Conservation (phyloP, 2,329 filamentous ascomycete genomes). For the Pyrenophora graminea region DNA sequence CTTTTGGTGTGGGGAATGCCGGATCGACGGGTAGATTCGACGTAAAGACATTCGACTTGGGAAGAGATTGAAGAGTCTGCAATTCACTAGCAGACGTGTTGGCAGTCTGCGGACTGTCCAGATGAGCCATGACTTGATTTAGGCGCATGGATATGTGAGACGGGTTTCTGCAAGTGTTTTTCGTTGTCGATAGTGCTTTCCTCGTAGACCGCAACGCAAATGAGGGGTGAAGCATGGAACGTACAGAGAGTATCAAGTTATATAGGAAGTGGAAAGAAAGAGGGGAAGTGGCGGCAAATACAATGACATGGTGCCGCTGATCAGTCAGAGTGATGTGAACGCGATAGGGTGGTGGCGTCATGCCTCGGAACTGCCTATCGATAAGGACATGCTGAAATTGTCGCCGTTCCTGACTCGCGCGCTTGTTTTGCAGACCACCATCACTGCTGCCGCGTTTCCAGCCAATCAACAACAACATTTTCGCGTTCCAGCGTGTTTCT, state of each 20-base stretch:
- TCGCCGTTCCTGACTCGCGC: constrained; percentile 25
- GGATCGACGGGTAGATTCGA: constrained; percentile 74
- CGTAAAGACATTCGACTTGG: constrained; percentile 69
- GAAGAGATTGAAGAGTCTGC: constrained; percentile 56
- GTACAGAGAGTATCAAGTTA: neutral
- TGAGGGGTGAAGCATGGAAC: constrained; percentile 25
- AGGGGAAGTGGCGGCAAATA: constrained; percentile 18
- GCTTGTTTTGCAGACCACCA: neutral
- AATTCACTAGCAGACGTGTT: constrained; percentile 13
- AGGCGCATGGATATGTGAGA: constrained; percentile 40
- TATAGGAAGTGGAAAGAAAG: neutral
- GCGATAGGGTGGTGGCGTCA: constrained; percentile 29
- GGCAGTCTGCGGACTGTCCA: constrained; percentile 38
- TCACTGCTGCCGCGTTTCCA: neutral
- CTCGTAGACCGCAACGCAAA: constrained; percentile 10
- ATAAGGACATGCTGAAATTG: constrained; percentile 12
- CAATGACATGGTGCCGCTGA: neutral
- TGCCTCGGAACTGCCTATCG: constrained; percentile 26
- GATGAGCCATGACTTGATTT: constrained; percentile 51
- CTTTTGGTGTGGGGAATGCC: constrained; percentile 76
- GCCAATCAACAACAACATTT: neutral
- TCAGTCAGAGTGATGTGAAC: constrained; percentile 20
- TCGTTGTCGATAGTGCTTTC: constrained; percentile 4
- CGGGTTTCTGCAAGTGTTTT: constrained; percentile 7
- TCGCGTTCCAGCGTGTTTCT: neutral